These are phyloP conservation scores for Gryganskiella cystojenkinii DNA, from an alignment of 192 early-diverging fungal species.

Conservation along the genomic window DNA sequence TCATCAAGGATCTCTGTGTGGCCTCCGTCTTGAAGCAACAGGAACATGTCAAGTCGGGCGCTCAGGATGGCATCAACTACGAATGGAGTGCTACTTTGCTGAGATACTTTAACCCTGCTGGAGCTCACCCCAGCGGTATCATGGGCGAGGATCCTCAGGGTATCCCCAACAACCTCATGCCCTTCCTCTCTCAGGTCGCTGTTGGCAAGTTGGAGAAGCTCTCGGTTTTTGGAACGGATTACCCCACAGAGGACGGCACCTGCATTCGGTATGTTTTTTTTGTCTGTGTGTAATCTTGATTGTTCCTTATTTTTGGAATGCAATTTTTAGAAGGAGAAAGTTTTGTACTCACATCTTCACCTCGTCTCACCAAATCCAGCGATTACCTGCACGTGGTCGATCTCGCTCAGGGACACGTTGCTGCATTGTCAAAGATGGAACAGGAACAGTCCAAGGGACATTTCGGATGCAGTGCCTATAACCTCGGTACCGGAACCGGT, in stretches of 20 bases:
- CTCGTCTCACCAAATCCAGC: conserved; percentile 44
- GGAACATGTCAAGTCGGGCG: conserved; percentile 20
- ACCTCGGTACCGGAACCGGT: conserved; percentile 92
- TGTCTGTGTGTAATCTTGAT: not conserved
- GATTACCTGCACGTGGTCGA: conserved; percentile 98
- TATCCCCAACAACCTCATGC: conserved; percentile 92
- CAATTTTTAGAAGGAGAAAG: too few species aligned
- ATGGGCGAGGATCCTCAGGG: conserved; percentile 94
- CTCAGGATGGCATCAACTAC: conserved; percentile 34
- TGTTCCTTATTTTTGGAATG: not conserved
- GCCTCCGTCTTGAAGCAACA: conserved; percentile 49
- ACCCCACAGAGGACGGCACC: conserved; percentile 92
- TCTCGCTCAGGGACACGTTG: conserved; percentile 89
- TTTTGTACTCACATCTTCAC: not conserved
- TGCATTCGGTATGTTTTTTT: conserved; percentile 41
- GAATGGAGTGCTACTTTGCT: conserved; percentile 75
- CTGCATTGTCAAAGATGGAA: conserved; percentile 81
- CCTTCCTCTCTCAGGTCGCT: conserved; percentile 88
- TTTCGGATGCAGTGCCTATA: conserved; percentile 77
- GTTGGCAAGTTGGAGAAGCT: conserved; percentile 85
- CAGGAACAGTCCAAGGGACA: conserved; percentile 53
- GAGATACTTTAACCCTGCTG: conserved; percentile 94
- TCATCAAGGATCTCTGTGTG: conserved; percentile 78
- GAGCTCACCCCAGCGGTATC: conserved; percentile 89
- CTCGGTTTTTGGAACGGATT: conserved; percentile 93